Percentiles rank a stretch among this genome's conserved stretches.
Conservation (phyloP, 768 basidiomycete genomes). For the Thelephora ganbajun region DNA sequence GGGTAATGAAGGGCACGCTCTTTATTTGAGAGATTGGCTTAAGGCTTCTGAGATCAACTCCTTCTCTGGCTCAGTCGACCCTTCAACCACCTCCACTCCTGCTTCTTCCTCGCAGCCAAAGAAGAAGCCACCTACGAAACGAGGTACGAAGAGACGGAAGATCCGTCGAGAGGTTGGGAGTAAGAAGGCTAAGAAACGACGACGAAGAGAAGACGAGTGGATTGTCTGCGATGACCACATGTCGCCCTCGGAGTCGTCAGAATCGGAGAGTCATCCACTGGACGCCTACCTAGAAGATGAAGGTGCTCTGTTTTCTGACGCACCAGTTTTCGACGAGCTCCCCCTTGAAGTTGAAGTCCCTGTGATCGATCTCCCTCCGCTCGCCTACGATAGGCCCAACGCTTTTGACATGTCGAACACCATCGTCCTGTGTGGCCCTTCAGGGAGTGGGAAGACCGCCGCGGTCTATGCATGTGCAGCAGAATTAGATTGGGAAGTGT, state of each 20-base stretch:
- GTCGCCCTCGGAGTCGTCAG: conserved; percentile 13
- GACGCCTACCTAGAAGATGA: conserved; percentile 16
- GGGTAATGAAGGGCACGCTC: conserved; percentile 59
- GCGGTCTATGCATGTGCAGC: conserved; percentile 88
- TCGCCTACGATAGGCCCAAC: conserved; percentile 7
- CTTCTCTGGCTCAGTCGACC: conserved; percentile 7
- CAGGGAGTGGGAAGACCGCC: conserved; percentile 83
- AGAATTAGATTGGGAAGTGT: conserved; percentile 91
- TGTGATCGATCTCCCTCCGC: not conserved
- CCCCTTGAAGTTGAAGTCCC: not conserved
- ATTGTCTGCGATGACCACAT: conserved; percentile 32
- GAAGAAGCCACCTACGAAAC: not conserved
- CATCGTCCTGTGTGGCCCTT: conserved; percentile 71
- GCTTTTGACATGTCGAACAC: conserved; percentile 63
- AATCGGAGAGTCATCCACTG: conserved; percentile 23
- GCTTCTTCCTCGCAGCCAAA: conserved; percentile 2
- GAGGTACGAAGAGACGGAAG: conserved; percentile 36
- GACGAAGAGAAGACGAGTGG: conserved; percentile 37
- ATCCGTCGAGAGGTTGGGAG: conserved; percentile 37
- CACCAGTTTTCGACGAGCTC: not conserved
- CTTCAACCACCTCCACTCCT: conserved; percentile 1
- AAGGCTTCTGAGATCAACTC: conserved; percentile 50
- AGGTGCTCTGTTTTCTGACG: not conserved
- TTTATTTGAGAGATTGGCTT: conserved; percentile 71
- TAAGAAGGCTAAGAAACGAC: conserved; percentile 38